phyloP scores from a whole-genome alignment of 179 eudicot genomes.

The Camellia oleifera region DNA sequence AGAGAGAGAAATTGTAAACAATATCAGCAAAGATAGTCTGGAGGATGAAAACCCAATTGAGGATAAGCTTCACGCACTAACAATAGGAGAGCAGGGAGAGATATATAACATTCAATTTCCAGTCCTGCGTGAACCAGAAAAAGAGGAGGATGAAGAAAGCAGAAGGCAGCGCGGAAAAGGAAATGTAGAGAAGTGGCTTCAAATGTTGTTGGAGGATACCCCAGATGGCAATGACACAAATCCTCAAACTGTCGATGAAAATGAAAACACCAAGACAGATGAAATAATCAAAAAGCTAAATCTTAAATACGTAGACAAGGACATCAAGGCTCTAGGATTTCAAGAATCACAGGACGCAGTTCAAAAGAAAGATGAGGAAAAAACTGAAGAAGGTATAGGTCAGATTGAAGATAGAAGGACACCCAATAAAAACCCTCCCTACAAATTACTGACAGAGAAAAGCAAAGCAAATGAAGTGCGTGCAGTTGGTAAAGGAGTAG shows the following conservation, averaged over 20 bases:
- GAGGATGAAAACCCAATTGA: conserved; percentile 11
- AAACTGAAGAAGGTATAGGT: conserved; percentile 17
- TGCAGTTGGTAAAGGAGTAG: conserved; percentile 23
- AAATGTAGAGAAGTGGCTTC: conserved; percentile 87
- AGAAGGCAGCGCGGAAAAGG: conserved; percentile 80
- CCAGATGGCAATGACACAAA: conserved; percentile 20
- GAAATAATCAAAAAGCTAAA: conserved; percentile 44
- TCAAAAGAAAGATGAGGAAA: conserved; percentile 17
- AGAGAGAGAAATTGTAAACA: not conserved
- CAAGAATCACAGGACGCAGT: conserved; percentile 13
- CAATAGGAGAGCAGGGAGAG: conserved; percentile 24
- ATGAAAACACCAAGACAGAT: conserved; percentile 31
- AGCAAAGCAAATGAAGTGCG: conserved; percentile 17
- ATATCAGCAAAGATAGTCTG: not conserved
- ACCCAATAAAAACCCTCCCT: conserved; percentile 35
- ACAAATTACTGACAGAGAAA: conserved; percentile 23
- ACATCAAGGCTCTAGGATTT: conserved; percentile 20
- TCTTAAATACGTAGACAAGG: conserved; percentile 46
- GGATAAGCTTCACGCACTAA: conserved; percentile 21
- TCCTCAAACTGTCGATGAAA: conserved; percentile 24
- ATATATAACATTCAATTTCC: conserved; percentile 37
- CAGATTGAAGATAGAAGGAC: conserved; percentile 18
- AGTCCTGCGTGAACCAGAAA: conserved; percentile 28
- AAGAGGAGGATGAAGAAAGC: conserved; percentile 66
- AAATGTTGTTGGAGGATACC: conserved; percentile 52